A percentile compares a stretch with the other conserved stretches of the same genome.
Conservation (phyloP, 1,284 basidiomycete species). For the Rhizopogon hawkerae region DNA sequence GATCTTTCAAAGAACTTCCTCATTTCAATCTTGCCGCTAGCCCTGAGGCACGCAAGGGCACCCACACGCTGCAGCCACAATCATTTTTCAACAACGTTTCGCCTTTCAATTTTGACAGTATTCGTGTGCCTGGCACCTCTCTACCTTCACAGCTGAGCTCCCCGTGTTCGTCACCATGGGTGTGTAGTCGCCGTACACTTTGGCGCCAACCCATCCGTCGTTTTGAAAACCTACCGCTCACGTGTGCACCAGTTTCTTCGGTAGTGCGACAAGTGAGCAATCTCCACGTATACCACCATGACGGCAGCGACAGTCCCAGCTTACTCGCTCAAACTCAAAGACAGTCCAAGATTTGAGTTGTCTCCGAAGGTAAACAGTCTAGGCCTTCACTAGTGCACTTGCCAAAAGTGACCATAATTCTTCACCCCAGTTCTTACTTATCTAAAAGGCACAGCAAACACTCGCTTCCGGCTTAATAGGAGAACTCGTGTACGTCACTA, state of each 20-base stretch:
- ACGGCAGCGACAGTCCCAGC: neutral
- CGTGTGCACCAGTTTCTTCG: neutral
- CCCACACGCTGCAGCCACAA: conserved; percentile 7
- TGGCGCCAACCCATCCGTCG: neutral
- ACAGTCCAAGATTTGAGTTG: neutral
- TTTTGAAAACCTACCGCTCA: neutral
- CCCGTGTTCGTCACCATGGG: neutral
- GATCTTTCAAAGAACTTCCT: neutral
- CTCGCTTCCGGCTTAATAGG: conserved; percentile 1
- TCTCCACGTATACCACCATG: neutral
- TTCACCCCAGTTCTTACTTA: neutral
- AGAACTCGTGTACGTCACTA: neutral
- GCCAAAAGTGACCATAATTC: no score
- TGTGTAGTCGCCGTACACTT: conserved; percentile 4
- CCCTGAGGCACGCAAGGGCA: conserved; percentile 9
- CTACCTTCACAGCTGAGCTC: neutral
- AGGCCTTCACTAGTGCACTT: neutral
- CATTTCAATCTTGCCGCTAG: conserved; percentile 4
- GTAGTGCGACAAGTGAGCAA: no score
- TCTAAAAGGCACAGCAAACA: neutral
- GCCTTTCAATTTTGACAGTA: conserved; percentile 5
- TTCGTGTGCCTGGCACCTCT: conserved; percentile 6
- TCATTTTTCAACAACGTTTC: conserved; percentile 6
- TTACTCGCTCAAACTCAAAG: neutral
- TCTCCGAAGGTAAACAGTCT: neutral